Percentiles rank a stretch among this genome's conserved stretches.
Evolutionary conservation across 2,329 filamentous ascomycete genomes (phyloP).

Genomic region (Aspergillus ochraceus): DNA sequence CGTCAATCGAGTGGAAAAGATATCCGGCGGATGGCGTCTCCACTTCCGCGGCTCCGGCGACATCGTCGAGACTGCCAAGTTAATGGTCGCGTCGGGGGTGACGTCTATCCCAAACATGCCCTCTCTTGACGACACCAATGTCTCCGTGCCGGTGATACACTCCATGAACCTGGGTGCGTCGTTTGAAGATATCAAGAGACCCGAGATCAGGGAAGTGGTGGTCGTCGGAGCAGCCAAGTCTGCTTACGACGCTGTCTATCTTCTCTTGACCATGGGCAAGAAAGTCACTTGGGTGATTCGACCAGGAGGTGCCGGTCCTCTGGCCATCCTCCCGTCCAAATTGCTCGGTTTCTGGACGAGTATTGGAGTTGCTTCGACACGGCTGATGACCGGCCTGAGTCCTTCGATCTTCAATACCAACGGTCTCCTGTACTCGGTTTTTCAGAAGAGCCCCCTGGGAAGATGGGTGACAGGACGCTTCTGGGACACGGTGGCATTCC

Average conservation of each 20-base stretch:
- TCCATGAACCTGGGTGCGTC: neutral
- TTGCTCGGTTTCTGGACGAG: slow-evolving; percentile 15
- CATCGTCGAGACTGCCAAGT: neutral
- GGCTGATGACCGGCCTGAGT: slow-evolving; percentile 25
- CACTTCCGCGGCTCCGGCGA: neutral
- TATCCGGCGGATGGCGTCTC: neutral
- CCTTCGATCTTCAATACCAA: slow-evolving; percentile 32
- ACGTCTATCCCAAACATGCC: neutral
- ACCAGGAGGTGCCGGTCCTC: slow-evolving; percentile 28
- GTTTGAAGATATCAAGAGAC: neutral
- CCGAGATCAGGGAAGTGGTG: slow-evolving; percentile 15
- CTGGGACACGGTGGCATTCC: neutral
- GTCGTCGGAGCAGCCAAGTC: slow-evolving; percentile 38
- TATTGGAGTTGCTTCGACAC: slow-evolving; percentile 27
- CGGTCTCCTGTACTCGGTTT: neutral
- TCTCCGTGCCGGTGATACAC: neutral
- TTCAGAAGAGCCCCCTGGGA: neutral
- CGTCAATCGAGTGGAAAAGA: neutral
- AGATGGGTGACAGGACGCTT: neutral
- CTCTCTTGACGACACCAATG: too few species aligned
- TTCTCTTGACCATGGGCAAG: slow-evolving; percentile 30
- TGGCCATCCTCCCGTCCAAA: slow-evolving; percentile 31
- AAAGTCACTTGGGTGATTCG: slow-evolving; percentile 38
- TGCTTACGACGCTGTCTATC: slow-evolving; percentile 35
- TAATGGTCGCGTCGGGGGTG: neutral